These are phyloP conservation scores for Staphylotrichum tortipilum DNA, from an alignment of 495 filamentous ascomycete species.

Conservation along the genomic window DNA sequence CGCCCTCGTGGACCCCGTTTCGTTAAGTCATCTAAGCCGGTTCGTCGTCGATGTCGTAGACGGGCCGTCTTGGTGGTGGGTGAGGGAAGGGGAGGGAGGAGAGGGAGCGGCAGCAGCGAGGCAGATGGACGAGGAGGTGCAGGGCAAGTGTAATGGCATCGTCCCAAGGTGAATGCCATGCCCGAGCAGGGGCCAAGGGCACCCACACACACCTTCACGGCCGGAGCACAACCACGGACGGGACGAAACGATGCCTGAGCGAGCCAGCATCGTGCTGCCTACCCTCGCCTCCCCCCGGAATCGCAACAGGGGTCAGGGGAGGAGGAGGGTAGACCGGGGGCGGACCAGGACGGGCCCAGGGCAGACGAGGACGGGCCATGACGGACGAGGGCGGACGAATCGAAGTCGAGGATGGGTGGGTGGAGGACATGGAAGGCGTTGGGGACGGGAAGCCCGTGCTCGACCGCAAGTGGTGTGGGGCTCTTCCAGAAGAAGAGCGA, in stretches of 20 bases:
- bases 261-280: slow-evolving; percentile 23
- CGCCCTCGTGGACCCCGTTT: slow-evolving; percentile 31
- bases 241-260: slow-evolving; percentile 42
- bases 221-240: slow-evolving; percentile 29
- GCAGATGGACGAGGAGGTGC: slow-evolving; percentile 18
- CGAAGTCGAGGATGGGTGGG: not conserved
- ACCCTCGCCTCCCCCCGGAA: slow-evolving; percentile 25
- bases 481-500: slow-evolving; percentile 20
- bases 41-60: slow-evolving; percentile 25
- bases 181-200: slow-evolving; percentile 6
- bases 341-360: too few species aligned
- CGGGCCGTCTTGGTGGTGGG: slow-evolving; percentile 24
- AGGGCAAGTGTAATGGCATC: slow-evolving; percentile 20
- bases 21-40: slow-evolving; percentile 42
- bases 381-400: slow-evolving; percentile 11
- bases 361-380: too few species aligned
- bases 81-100: slow-evolving; percentile 28
- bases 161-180: slow-evolving; percentile 5
- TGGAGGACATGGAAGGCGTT: not conserved
- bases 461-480: not conserved
- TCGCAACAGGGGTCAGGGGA: slow-evolving; percentile 31
- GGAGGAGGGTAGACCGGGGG: too few species aligned
- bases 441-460: slow-evolving; percentile 7
- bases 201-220: too few species aligned
- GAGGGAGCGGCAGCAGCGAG: slow-evolving; percentile 14